These are phyloP conservation scores for Metroxylon sagu DNA, from an alignment of 176 grass and related monocot genomes.

Conservation along the genomic window DNA sequence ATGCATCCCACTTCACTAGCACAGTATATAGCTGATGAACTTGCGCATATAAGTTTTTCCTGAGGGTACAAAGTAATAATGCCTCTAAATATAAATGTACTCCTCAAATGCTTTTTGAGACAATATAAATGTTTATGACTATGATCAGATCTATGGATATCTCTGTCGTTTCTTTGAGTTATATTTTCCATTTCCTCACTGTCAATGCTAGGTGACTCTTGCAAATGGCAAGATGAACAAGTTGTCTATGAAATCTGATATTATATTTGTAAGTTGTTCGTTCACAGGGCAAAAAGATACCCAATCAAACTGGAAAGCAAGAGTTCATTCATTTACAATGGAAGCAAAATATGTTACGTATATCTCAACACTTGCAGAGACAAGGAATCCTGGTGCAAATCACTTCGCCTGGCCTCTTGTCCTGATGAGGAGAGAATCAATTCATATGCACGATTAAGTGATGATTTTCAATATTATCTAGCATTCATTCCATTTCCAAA, in stretches of 20 bases:
- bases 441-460: slow-evolving; percentile 44
- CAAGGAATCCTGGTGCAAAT: slow-evolving; percentile 98
- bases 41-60: too few relatives aligned
- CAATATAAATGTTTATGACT: too few relatives aligned
- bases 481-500: slow-evolving; percentile 67
- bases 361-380: slow-evolving; percentile 86
- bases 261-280: slow-evolving; percentile 9
- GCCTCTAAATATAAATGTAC: too few relatives aligned
- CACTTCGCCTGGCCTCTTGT: slow-evolving; percentile 69
- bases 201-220: too few relatives aligned
- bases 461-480: slow-evolving; percentile 69
- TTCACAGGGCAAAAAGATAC: slow-evolving; percentile 77
- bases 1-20: too few relatives aligned
- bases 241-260: slow-evolving; percentile 2
- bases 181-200: too few relatives aligned
- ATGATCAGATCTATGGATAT: too few relatives aligned
- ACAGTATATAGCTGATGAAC: background rate
- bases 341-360: slow-evolving; percentile 64
- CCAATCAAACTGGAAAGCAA: slow-evolving; percentile 85
- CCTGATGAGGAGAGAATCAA: slow-evolving; percentile 39
- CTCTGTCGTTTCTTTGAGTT: too few relatives aligned
- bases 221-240: too few relatives aligned
- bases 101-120: too few relatives aligned
- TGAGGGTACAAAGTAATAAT: too few relatives aligned
- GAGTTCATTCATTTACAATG: slow-evolving; percentile 56